Evolutionary conservation across 2,329 filamentous ascomycete species (phyloP).

Genomic region (Microsporum audouinii): DNA sequence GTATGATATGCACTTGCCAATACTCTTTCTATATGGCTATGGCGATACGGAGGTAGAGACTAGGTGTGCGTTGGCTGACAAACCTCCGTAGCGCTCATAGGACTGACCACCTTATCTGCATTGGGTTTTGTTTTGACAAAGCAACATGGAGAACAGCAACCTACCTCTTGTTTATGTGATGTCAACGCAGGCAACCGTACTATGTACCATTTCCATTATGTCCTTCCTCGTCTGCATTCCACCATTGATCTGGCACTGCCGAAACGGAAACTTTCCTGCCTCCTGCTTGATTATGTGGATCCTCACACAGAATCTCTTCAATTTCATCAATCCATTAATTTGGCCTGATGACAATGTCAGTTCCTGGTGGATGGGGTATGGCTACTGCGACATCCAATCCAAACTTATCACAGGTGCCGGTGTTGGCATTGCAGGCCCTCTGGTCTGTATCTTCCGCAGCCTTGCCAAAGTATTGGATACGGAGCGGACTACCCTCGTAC

Average conservation of each 20-base stretch:
- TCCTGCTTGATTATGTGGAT: slow-evolving; percentile 47
- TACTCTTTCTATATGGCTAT: background rate
- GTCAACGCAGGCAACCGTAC: slow-evolving; percentile 26
- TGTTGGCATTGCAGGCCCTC: slow-evolving; percentile 42
- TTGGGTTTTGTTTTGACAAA: background rate
- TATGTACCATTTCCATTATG: slow-evolving; percentile 42
- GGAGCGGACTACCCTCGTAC: slow-evolving; percentile 41
- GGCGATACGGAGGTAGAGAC: background rate
- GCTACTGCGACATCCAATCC: slow-evolving; percentile 54
- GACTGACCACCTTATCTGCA: background rate
- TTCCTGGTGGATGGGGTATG: slow-evolving; percentile 47
- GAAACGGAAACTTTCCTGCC: slow-evolving; percentile 50
- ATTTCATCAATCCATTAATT: slow-evolving; percentile 51
- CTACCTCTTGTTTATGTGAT: slow-evolving; percentile 7
- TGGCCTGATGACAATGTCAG: slow-evolving; percentile 49
- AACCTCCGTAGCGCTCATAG: background rate
- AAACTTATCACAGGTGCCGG: slow-evolving; percentile 46
- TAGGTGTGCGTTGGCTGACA: background rate
- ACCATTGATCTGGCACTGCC: slow-evolving; percentile 49
- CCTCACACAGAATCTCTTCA: slow-evolving; percentile 46
- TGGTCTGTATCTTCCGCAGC: slow-evolving; percentile 49
- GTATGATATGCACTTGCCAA: background rate
- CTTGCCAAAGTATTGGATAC: slow-evolving; percentile 52
- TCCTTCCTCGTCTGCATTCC: slow-evolving; percentile 44
- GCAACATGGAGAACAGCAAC: background rate